Percentiles rank a stretch among this genome's conserved stretches.
Evolutionary conservation across 1,284 basidiomycete species (phyloP).

Genomic region (Coniferiporia weirii): DNA sequence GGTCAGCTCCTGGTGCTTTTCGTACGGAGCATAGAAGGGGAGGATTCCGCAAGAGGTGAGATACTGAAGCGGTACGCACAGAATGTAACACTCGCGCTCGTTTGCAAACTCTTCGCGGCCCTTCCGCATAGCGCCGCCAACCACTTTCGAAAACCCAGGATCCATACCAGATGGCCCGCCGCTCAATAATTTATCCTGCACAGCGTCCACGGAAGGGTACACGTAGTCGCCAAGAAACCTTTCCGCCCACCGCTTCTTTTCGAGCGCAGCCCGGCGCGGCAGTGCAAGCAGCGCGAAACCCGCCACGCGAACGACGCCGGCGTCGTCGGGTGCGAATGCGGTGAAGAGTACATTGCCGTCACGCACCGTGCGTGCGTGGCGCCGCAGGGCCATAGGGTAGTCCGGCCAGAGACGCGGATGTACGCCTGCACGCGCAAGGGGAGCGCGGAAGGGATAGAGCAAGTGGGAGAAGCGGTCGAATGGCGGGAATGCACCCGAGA

Average conservation of each 20-base stretch:
- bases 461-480: neutral
- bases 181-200: neutral
- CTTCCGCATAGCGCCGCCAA: neutral
- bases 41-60: neutral
- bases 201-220: constrained; percentile 5
- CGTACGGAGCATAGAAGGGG: neutral
- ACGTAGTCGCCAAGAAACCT: constrained; percentile 11
- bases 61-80: constrained; percentile 1
- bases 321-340: constrained; percentile 6
- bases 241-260: neutral
- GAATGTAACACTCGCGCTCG: constrained; percentile 1
- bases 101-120: neutral
- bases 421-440: constrained; percentile 5
- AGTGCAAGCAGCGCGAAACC: constrained; percentile 1
- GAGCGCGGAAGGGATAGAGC: constrained; percentile 3
- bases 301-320: neutral
- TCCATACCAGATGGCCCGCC: constrained; percentile 4
- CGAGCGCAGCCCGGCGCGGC: neutral
- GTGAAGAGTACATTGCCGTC: constrained; percentile 3
- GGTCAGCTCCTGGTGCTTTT: neutral
- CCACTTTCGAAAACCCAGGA: neutral
- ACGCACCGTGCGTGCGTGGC: neutral
- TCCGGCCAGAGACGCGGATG: constrained; percentile 16
- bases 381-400: constrained; percentile 4
- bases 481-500: neutral